phyloP scores from a whole-genome alignment of 2,329 filamentous ascomycete species.

The Rachicladosporium sp. region DNA sequence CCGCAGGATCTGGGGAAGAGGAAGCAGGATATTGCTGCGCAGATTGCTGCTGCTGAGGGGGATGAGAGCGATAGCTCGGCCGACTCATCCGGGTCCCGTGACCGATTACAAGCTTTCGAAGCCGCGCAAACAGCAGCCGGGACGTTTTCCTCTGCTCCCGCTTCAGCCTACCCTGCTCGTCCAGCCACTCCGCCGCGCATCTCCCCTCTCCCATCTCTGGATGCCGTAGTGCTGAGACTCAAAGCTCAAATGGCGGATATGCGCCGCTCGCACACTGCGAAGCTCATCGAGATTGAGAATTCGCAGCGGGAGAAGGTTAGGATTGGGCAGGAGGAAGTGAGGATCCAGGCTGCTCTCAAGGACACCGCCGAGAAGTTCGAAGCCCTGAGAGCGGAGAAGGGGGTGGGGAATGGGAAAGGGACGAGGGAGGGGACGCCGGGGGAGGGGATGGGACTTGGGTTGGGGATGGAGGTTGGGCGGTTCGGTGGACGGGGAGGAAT shows the following conservation, averaged over 20 bases:
- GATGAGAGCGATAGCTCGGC: conserved; percentile 41
- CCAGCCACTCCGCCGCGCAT: conserved; percentile 58
- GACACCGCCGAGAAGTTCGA: conserved; percentile 66
- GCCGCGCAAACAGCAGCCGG: conserved; percentile 73
- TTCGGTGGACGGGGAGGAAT: not conserved
- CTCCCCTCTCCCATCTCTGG: conserved; percentile 62
- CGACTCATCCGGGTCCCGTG: conserved; percentile 53
- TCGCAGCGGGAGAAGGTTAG: conserved; percentile 56
- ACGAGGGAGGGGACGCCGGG: conserved; percentile 3
- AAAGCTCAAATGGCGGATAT: conserved; percentile 50
- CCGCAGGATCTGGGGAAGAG: conserved; percentile 28
- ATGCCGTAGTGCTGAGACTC: conserved; percentile 53
- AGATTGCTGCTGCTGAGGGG: conserved; percentile 75
- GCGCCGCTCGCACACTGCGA: conserved; percentile 45
- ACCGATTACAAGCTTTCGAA: conserved; percentile 69
- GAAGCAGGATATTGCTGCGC: conserved; percentile 65
- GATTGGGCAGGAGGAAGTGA: conserved; percentile 56
- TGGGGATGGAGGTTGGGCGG: not conserved
- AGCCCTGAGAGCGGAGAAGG: conserved; percentile 39
- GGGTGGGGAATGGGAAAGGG: conserved; percentile 17
- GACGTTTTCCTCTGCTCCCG: conserved; percentile 44
- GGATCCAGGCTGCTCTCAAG: conserved; percentile 69
- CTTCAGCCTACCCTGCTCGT: conserved; percentile 24
- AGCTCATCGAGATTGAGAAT: conserved; percentile 51
- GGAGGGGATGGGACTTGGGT: not conserved